Conservation (phyloP, 2,329 filamentous ascomycete genomes). For the Hortaea sp. region DNA sequence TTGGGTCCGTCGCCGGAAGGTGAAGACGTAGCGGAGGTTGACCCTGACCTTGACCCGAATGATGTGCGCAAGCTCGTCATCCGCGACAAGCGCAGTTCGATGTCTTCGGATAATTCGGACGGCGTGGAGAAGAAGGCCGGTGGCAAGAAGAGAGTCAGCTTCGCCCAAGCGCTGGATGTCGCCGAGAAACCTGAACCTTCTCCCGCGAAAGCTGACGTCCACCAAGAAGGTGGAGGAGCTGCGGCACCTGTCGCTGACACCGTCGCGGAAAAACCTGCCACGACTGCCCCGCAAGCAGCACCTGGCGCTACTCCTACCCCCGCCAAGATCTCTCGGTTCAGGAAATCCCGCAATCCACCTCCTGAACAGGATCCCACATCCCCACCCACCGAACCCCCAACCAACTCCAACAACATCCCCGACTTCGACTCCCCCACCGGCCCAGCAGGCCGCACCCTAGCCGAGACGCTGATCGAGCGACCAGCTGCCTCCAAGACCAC, state of each 20-base stretch:
- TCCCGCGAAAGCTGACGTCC: constrained; percentile 19
- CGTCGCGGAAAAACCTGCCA: constrained; percentile 32
- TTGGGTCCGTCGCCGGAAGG: constrained; percentile 40
- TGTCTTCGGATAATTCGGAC: constrained; percentile 10
- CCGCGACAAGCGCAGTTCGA: constrained; percentile 22
- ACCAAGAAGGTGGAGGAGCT: constrained; percentile 12
- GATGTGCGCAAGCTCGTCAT: constrained; percentile 49
- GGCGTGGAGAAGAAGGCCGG: constrained; percentile 24
- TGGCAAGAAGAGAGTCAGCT: constrained; percentile 63
- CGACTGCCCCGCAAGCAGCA: background rate
- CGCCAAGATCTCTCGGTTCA: constrained; percentile 33
- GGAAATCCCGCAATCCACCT: constrained; percentile 12
- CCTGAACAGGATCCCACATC: too few relatives aligned
- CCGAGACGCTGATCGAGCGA: constrained; percentile 49
- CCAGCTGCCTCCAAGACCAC: constrained; percentile 8
- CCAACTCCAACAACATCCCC: background rate
- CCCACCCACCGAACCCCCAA: background rate
- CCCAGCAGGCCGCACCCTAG: constrained; percentile 18
- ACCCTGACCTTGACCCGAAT: constrained; percentile 36
- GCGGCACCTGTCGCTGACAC: constrained; percentile 28
- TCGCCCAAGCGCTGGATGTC: constrained; percentile 65
- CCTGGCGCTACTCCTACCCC: constrained; percentile 10
- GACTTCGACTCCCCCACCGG: constrained; percentile 9
- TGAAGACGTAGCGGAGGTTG: constrained; percentile 23
- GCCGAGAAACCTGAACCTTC: constrained; percentile 36